A percentile compares a stretch with the other conserved stretches of the same genome.
phyloP scores from a whole-genome alignment of 805 yeast species.

The Yamadazyma kitorensis region DNA sequence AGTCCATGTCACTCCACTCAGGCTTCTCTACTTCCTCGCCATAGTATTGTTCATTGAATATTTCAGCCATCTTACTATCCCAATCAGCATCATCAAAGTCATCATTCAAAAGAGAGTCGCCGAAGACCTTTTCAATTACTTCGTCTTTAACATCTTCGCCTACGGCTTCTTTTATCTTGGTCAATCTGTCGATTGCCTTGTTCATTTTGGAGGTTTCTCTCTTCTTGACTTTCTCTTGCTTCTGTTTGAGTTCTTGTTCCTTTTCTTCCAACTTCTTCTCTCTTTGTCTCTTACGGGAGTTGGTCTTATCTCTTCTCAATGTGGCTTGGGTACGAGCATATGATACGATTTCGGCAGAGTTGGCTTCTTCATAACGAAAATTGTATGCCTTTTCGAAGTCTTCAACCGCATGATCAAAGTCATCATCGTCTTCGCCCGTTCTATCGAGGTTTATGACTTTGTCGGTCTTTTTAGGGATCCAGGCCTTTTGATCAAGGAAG shows the following conservation, averaged over 20 bases:
- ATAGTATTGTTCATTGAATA: conserved; percentile 84
- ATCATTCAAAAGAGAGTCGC: conserved; percentile 73
- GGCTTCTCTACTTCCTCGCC: conserved; percentile 43
- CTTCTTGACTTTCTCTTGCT: conserved; percentile 61
- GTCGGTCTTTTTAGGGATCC: conserved; percentile 78
- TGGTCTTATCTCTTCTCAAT: conserved; percentile 72
- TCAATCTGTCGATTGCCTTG: conserved; percentile 69
- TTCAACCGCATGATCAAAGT: conserved; percentile 90
- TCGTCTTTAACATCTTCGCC: conserved; percentile 64
- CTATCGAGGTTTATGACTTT: conserved; percentile 51
- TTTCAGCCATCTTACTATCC: conserved; percentile 81
- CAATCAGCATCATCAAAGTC: conserved; percentile 90
- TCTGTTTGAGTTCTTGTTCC: conserved; percentile 49
- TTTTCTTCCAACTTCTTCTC: conserved; percentile 61
- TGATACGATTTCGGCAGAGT: conserved; percentile 84
- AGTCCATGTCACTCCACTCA: conserved; percentile 30
- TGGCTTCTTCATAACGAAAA: conserved; percentile 91
- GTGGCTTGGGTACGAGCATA: conserved; percentile 96
- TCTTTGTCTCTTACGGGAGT: conserved; percentile 78
- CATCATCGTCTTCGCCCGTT: conserved; percentile 59
- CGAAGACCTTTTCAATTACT: conserved; percentile 60
- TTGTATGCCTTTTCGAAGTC: conserved; percentile 89
- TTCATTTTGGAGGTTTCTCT: conserved; percentile 75
- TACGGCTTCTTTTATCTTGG: conserved; percentile 62
- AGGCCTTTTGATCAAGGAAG: conserved; percentile 74